These are phyloP conservation scores for Aeminium ludgeri DNA, from an alignment of 495 filamentous ascomycete species.

Conservation along the genomic window DNA sequence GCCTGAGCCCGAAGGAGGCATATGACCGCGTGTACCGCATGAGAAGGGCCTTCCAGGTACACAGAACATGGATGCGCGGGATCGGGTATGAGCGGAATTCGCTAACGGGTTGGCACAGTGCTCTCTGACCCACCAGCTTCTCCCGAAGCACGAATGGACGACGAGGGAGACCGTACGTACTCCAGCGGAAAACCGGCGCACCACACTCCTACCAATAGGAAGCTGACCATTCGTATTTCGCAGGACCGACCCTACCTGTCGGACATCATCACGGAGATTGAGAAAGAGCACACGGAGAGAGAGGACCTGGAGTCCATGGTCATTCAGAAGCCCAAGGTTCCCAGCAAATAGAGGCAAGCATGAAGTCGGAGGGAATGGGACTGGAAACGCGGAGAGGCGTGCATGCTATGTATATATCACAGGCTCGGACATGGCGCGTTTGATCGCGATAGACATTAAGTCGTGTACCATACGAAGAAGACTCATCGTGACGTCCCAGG, in stretches of 20 bases:
- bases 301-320: constrained; percentile 67
- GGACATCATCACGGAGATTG: constrained; percentile 67
- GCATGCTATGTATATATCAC: neutral
- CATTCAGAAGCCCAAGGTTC: constrained; percentile 26
- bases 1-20: constrained; percentile 71
- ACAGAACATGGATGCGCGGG: constrained; percentile 8
- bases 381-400: neutral
- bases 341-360: neutral
- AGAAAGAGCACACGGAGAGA: constrained; percentile 66
- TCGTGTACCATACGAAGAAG: constrained; percentile 1
- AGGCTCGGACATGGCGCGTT: neutral
- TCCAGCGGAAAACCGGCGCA: neutral
- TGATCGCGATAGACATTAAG: neutral
- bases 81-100: neutral
- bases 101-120: constrained; percentile 31
- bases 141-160: constrained; percentile 68
- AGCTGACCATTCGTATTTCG: neutral
- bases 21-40: constrained; percentile 97
- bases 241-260: constrained; percentile 67
- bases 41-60: constrained; percentile 82
- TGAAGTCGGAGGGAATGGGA: neutral
- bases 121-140: constrained; percentile 69
- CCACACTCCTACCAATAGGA: neutral
- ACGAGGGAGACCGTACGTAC: constrained; percentile 50
- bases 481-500: too few relatives aligned